Evolutionary conservation across 2,329 filamentous ascomycete genomes (phyloP).

Genomic region (Neonectria coccinea): DNA sequence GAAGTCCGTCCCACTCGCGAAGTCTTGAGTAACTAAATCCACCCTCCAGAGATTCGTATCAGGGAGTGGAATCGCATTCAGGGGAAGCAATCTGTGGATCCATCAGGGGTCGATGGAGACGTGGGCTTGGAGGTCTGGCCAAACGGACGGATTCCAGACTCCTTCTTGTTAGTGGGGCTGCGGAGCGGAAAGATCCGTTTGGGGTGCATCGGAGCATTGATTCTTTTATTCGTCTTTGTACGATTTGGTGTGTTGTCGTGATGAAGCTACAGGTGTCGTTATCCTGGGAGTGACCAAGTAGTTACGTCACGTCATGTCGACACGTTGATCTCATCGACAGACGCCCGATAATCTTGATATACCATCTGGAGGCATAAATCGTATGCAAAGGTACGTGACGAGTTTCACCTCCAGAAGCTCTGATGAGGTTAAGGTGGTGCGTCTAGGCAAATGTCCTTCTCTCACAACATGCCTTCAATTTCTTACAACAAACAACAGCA

Average conservation of each 20-base stretch:
- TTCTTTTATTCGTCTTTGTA: background rate
- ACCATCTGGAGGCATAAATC: too few relatives aligned
- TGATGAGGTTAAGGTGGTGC: too few relatives aligned
- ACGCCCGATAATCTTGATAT: too few relatives aligned
- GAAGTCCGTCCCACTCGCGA: constrained; percentile 18
- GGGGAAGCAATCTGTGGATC: background rate
- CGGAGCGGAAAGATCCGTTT: background rate
- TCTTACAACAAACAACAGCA: background rate
- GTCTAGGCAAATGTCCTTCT: too few relatives aligned
- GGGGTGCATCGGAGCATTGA: background rate
- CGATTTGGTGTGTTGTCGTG: background rate
- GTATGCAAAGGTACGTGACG: too few relatives aligned
- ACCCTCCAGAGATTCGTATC: constrained; percentile 1
- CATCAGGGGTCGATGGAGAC: too few relatives aligned
- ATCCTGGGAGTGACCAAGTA: too few relatives aligned
- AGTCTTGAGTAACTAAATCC: background rate
- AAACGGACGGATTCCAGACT: background rate
- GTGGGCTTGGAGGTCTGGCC: background rate
- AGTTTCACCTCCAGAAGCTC: too few relatives aligned
- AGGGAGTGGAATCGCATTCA: background rate
- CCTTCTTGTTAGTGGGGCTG: background rate
- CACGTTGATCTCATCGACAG: too few relatives aligned
- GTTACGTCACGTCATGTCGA: too few relatives aligned
- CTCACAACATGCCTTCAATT: background rate
- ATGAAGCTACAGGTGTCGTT: background rate